Percentiles rank a stretch among this genome's conserved stretches.
Evolutionary conservation across 2,329 filamentous ascomycete species (phyloP).

Genomic region (Trichoderma brevicompactum): DNA sequence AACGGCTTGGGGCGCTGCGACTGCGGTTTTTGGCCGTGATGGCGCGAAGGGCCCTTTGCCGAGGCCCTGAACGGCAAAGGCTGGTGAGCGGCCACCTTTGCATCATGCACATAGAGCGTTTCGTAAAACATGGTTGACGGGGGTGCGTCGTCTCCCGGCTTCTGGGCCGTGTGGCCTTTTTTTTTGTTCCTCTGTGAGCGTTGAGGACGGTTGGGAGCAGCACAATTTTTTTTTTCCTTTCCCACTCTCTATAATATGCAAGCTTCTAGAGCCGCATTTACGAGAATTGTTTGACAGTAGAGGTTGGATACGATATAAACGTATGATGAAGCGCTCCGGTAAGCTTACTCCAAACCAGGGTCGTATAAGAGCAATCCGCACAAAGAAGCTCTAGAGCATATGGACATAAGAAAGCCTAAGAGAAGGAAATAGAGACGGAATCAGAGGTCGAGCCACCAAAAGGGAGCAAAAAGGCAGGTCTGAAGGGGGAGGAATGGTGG

Average conservation of each 20-base stretch:
- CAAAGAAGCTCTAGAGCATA: neutral
- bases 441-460: neutral
- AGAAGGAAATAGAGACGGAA: neutral
- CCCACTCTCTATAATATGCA: neutral
- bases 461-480: neutral
- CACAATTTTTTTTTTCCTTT: no score
- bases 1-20: conserved; percentile 44
- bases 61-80: conserved; percentile 9
- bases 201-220: neutral
- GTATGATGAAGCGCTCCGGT: neutral
- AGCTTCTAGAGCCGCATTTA: conserved; percentile 7
- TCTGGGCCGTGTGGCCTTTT: neutral
- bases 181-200: no score
- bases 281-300: neutral
- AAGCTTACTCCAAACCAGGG: conserved; percentile 13
- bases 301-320: neutral
- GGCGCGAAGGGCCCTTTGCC: conserved; percentile 28
- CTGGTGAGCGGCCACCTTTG: conserved; percentile 10
- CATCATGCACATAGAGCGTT: conserved; percentile 34
- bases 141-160: neutral
- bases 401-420: neutral
- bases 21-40: conserved; percentile 25
- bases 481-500: conserved; percentile 12
- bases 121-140: conserved; percentile 26
- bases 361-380: neutral